Base-by-base conservation (phyloP, 2,329 filamentous ascomycete species). In the Alternaria rosae region DNA sequence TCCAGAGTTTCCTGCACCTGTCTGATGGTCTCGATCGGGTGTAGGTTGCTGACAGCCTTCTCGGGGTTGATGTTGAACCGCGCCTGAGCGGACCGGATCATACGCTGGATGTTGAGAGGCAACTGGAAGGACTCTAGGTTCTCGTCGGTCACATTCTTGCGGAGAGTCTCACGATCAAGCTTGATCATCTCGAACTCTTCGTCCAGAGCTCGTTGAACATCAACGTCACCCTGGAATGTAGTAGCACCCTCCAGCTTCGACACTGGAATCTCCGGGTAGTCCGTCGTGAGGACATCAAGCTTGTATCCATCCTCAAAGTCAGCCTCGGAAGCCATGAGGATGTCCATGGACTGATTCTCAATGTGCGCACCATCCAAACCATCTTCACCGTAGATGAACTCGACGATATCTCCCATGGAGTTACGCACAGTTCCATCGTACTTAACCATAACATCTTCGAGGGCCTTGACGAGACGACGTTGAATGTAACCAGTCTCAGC, bases 401-500 rank as follows among this genome's bases (percentile, higher is more conserved):
- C 94, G 57, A 99, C 90, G 66, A 99, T 91, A 73, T 99, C 96
- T 47, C 95, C 95, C 45, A 98, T 86, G 3, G 95, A 99, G 81
- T 99, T 99, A 62, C 95, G 91, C 26, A 99, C 93, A 6, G 95
- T 99, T 66, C 94, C 94, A 73, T 99, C 95, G 77, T 99, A 99
- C 76, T 96, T 96, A 62, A 94, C 94, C 84, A 94, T 97, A 55
- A 98, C 91, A 79, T 99, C 95, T 85, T 99, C 95, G 4, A 99
- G 87, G 11, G 96, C 96, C 82, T 99, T 99, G 75, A 99, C 95
- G 47, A 99, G 87, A 85, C 96, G 93, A 82, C 95, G 92, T 82
- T 99, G 96, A 69, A 99, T 99, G 80, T 99, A 99, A 82, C 95
- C 95, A 60, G 96, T 99, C 81, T 99, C 96, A 20, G 95, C 95